Evolutionary conservation across 2,329 filamentous ascomycete species (phyloP).

Genomic region (Cordyceps militaris): DNA sequence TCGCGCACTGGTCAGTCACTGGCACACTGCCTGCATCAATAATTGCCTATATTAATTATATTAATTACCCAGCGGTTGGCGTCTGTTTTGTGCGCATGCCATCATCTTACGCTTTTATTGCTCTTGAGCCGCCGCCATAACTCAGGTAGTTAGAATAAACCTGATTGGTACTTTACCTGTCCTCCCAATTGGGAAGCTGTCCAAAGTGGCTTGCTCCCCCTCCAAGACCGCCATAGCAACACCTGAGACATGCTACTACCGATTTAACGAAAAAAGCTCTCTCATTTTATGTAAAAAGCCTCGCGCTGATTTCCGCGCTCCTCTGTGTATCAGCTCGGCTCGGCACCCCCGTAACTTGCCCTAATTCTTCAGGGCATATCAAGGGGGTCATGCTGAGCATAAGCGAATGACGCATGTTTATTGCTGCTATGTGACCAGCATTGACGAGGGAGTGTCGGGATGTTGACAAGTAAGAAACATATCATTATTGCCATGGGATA

Average conservation of each 20-base stretch:
- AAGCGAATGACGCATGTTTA: background rate
- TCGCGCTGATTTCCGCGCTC: background rate
- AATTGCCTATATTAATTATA: no score
- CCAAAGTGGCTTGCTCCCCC: background rate
- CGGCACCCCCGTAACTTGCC: background rate
- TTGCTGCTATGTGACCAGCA: no score
- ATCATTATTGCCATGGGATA: background rate
- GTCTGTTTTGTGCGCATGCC: background rate
- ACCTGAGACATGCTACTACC: background rate
- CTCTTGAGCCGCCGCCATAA: background rate
- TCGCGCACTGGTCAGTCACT: no score
- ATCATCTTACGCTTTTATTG: background rate
- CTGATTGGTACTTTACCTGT: background rate
- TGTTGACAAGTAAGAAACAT: background rate
- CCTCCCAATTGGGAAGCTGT: constrained; percentile 5
- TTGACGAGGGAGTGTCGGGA: background rate
- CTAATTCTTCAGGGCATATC: constrained; percentile 1
- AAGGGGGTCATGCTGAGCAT: background rate
- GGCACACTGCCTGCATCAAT: no score
- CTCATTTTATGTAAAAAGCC: background rate
- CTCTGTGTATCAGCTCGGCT: constrained; percentile 5
- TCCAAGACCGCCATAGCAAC: background rate
- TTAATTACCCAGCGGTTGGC: background rate
- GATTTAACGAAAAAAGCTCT: background rate
- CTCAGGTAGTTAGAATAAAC: no score